Evolutionary conservation across 2,329 filamentous ascomycete genomes (phyloP).

Genomic region (Cladosporium halotolerans): DNA sequence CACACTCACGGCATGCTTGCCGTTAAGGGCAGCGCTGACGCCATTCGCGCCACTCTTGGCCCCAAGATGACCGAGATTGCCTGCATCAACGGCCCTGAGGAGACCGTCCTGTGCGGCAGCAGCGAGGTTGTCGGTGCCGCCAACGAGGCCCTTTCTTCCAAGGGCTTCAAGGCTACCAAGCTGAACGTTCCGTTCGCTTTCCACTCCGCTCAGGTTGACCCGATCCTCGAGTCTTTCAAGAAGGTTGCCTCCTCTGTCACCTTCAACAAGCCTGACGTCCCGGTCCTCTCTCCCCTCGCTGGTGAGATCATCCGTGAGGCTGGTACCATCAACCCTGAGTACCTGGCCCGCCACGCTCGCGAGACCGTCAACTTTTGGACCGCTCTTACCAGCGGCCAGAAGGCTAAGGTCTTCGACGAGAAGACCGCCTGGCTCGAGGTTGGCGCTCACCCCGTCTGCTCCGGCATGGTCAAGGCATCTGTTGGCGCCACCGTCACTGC

Average conservation of each 20-base stretch:
- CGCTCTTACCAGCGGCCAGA: constrained; percentile 54
- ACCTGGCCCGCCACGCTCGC: constrained; percentile 59
- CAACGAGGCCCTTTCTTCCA: constrained; percentile 42
- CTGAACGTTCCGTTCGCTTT: constrained; percentile 63
- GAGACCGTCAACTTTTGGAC: constrained; percentile 64
- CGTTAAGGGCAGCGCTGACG: constrained; percentile 47
- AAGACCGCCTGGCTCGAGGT: constrained; percentile 67
- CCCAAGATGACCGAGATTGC: constrained; percentile 50
- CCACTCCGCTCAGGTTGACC: constrained; percentile 60
- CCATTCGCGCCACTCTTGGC: constrained; percentile 49
- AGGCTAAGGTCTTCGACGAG: constrained; percentile 55
- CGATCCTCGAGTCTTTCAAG: constrained; percentile 57
- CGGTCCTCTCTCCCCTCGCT: constrained; percentile 62
- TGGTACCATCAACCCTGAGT: constrained; percentile 53
- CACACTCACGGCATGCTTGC: constrained; percentile 63
- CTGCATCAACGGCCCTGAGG: constrained; percentile 69
- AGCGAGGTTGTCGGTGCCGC: constrained; percentile 54
- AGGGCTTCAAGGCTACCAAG: constrained; percentile 55
- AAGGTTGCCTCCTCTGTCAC: constrained; percentile 46
- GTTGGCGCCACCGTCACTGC: constrained; percentile 52
- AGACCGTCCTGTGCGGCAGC: constrained; percentile 66
- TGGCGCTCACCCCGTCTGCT: constrained; percentile 66
- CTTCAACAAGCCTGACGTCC: constrained; percentile 53
- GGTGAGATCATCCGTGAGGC: constrained; percentile 54
- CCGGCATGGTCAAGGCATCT: constrained; percentile 61